A percentile compares a stretch with the other conserved stretches of the same genome.
Conservation (phyloP, 1,284 basidiomycete genomes). For the Polyporus tsugae region DNA sequence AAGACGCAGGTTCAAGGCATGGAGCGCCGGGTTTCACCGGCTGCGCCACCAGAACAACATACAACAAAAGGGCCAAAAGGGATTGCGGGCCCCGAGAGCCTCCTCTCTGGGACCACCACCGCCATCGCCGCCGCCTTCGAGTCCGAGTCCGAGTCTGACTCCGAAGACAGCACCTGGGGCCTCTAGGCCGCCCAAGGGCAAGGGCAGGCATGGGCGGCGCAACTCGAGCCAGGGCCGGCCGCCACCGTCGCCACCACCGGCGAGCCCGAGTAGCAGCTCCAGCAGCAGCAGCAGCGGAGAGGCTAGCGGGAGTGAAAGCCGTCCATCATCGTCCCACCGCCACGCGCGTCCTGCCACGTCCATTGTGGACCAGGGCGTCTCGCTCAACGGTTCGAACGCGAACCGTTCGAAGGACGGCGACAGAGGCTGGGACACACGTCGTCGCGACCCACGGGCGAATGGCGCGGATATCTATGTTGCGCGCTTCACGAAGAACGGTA, state of each 20-base stretch:
- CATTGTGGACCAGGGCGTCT: background rate
- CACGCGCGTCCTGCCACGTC: background rate
- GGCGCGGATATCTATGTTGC: conserved; percentile 66
- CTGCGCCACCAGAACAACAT: conserved; percentile 33
- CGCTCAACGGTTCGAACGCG: conserved; percentile 9
- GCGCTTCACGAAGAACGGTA: conserved; percentile 56
- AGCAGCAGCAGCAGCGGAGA: conserved; percentile 30
- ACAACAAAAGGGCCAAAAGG: conserved; percentile 44
- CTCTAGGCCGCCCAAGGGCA: conserved; percentile 29
- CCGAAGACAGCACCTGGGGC: conserved; percentile 8
- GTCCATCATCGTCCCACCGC: conserved; percentile 7
- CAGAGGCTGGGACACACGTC: conserved; percentile 46
- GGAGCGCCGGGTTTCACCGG: conserved; percentile 43
- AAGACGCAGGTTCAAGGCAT: conserved; percentile 61
- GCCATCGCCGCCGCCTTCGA: conserved; percentile 14
- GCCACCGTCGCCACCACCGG: background rate
- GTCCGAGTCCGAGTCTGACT: conserved; percentile 15
- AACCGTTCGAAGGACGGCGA: conserved; percentile 32
- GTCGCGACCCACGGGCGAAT: conserved; percentile 54
- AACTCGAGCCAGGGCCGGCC: conserved; percentile 21
- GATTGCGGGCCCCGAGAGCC: conserved; percentile 32
- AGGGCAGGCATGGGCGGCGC: conserved; percentile 25
- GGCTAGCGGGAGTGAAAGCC: conserved; percentile 26
- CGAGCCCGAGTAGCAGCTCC: conserved; percentile 18
- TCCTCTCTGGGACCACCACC: conserved; percentile 36